Evolutionary conservation across 1,284 basidiomycete genomes (phyloP), one percentile per base, ranked within the genome.

Genomic region (Marasmius fiardii): DNA sequence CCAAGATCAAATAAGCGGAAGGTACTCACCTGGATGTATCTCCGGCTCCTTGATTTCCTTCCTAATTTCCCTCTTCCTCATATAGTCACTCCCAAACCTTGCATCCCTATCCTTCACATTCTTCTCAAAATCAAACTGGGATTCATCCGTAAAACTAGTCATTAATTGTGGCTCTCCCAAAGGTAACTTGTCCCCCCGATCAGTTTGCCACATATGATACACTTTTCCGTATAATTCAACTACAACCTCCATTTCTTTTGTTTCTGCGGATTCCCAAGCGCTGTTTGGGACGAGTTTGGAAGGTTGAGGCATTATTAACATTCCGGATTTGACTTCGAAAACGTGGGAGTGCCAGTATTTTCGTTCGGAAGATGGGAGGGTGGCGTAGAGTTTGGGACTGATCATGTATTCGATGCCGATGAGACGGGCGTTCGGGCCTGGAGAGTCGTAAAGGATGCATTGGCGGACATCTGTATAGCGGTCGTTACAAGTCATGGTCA

Each of bases 391-490:
- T 58, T 75, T 67, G 53, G 78, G 76, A 2, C 71, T 67, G 26
- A 81, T 69, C 54, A 82, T 74, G 59, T 82, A 83, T 63, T 81
- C 80, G 45, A 83, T 74, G 0, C 78, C 79, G 56, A 81, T 79
- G 45, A 81, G 67, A 44, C 71, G 72, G 7, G 80, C 79, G 52
- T 76, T 69, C 1, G 72, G 65, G 43, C 68, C 63, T 37, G 74
- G 73, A 0, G 73, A 74, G 64, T 81, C 78, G 61, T 81, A 80
- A 54, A 81, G 74, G 44, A 74, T 60, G 56, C 74, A 74, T 65
- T 71, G 61, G 26, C 63, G 55, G 28, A 51, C 49, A 37, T 58
- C 54, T 53, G 41, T 33, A n/a, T 4, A 20, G 18, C 28, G 28
- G 4, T 10, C 5, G 28, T 31, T 31, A 10, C 28, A 31, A 31